Percentiles rank a stretch among this genome's conserved stretches.
Evolutionary conservation across 768 basidiomycete species (phyloP).

Genomic region (Calocera cornea): DNA sequence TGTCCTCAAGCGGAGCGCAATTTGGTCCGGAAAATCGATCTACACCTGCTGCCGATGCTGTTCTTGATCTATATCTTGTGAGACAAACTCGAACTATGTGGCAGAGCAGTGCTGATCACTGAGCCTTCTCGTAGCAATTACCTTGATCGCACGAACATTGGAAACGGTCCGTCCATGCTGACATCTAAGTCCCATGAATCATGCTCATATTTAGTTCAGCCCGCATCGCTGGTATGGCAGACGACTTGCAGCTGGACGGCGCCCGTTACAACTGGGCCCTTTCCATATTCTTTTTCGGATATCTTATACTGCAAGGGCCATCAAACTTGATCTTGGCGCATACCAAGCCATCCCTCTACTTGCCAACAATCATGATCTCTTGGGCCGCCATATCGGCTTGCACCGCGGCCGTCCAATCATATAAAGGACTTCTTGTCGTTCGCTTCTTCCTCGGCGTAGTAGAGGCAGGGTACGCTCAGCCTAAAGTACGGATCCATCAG

Average conservation of each 20-base stretch:
- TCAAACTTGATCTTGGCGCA: slow-evolving; percentile 18
- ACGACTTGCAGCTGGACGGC: slow-evolving; percentile 15
- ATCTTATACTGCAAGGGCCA: slow-evolving; percentile 20
- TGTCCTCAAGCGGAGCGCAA: background rate
- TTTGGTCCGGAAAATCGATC: slow-evolving; percentile 12
- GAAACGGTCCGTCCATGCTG: slow-evolving; percentile 21
- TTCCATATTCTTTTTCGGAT: slow-evolving; percentile 15
- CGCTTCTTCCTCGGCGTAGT: background rate
- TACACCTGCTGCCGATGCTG: slow-evolving; percentile 12
- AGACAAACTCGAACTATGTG: background rate
- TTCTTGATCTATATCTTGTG: slow-evolving; percentile 11
- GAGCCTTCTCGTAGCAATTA: slow-evolving; percentile 5
- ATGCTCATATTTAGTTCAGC: background rate
- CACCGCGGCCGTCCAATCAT: background rate
- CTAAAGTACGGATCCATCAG: background rate
- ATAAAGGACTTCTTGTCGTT: background rate
- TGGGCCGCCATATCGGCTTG: background rate
- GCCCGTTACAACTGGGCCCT: slow-evolving; percentile 12
- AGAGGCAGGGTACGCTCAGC: background rate
- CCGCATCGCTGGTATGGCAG: slow-evolving; percentile 15
- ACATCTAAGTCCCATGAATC: background rate
- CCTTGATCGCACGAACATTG: slow-evolving; percentile 22
- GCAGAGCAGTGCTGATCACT: background rate
- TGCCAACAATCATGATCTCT: background rate
- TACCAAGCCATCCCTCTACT: background rate